Evolutionary conservation across 2,329 filamentous ascomycete species (phyloP).

Genomic region (Pseudogymnoascus sp.): DNA sequence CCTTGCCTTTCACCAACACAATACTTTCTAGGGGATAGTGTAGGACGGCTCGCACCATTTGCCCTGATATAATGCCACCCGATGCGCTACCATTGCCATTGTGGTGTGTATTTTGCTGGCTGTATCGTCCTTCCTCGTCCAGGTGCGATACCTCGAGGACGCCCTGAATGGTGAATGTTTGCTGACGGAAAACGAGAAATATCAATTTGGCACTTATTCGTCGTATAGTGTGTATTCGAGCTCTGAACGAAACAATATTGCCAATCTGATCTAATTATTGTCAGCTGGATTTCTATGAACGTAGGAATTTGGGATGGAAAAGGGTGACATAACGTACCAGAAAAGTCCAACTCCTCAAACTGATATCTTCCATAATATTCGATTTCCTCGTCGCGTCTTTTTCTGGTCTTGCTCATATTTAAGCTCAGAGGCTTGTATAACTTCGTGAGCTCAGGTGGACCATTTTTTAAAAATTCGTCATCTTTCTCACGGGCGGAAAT

Average conservation of each 20-base stretch:
- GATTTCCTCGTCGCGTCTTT: constrained; percentile 22
- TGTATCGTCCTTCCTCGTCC: constrained; percentile 15
- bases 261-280: constrained; percentile 20
- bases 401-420: constrained; percentile 26
- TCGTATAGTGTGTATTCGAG: constrained; percentile 69
- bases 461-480: constrained; percentile 23
- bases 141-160: constrained; percentile 44
- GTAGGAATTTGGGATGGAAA: neutral
- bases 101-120: constrained; percentile 21
- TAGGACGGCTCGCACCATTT: constrained; percentile 83
- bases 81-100: neutral
- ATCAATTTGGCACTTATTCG: constrained; percentile 74
- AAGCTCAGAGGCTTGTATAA: constrained; percentile 27
- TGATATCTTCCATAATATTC: constrained; percentile 8
- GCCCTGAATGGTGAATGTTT: constrained; percentile 75
- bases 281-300: neutral
- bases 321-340: constrained; percentile 15
- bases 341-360: constrained; percentile 26
- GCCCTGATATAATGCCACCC: constrained; percentile 49
- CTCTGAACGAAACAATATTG: constrained; percentile 44
- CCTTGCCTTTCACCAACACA: constrained; percentile 63
- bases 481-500: constrained; percentile 11
- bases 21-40: constrained; percentile 71
- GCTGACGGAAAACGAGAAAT: constrained; percentile 80
- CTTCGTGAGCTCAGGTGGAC: constrained; percentile 21